A percentile compares a stretch with the other conserved stretches of the same genome.
Evolutionary conservation across 768 basidiomycete genomes (phyloP).

Genomic region (Suillus sp.): DNA sequence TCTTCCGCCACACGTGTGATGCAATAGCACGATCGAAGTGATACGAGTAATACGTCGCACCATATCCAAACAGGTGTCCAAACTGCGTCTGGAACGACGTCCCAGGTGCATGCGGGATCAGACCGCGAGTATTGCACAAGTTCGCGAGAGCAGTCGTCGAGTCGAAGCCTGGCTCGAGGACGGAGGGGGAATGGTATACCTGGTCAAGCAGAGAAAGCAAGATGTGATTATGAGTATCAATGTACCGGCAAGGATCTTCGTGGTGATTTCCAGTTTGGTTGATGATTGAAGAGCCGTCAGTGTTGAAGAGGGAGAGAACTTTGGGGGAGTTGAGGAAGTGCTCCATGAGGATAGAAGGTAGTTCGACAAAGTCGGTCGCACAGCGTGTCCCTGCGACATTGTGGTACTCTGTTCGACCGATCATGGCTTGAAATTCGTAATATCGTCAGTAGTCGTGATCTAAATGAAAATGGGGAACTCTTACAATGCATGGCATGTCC

Average conservation of each 20-base stretch:
- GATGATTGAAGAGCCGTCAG: constrained; percentile 45
- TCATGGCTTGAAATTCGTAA: constrained; percentile 71
- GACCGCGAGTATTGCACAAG: constrained; percentile 67
- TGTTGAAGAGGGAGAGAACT: constrained; percentile 79
- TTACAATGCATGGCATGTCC: constrained; percentile 99
- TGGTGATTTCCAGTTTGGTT: constrained; percentile 65
- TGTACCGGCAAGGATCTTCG: constrained; percentile 73
- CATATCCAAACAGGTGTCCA: constrained; percentile 93
- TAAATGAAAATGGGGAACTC: constrained; percentile 30
- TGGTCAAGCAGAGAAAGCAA: constrained; percentile 89
- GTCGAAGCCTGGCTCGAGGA: constrained; percentile 60
- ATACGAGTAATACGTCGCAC: constrained; percentile 98
- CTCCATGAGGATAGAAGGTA: constrained; percentile 99
- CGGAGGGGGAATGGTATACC: constrained; percentile 77
- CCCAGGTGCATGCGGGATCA: constrained; percentile 80
- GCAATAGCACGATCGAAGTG: constrained; percentile 96
- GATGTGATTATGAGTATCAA: constrained; percentile 92
- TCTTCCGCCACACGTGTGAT: constrained; percentile 79
- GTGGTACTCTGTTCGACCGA: constrained; percentile 95
- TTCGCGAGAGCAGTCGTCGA: constrained; percentile 67
- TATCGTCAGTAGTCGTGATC: constrained; percentile 13
- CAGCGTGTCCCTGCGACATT: constrained; percentile 98
- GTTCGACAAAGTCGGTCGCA: constrained; percentile 96
- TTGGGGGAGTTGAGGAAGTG: constrained; percentile 87
- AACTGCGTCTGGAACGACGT: constrained; percentile 97